Evolutionary conservation across 176 grass and related monocot genomes (phyloP).

Genomic region (Puccinellia tenuiflora): DNA sequence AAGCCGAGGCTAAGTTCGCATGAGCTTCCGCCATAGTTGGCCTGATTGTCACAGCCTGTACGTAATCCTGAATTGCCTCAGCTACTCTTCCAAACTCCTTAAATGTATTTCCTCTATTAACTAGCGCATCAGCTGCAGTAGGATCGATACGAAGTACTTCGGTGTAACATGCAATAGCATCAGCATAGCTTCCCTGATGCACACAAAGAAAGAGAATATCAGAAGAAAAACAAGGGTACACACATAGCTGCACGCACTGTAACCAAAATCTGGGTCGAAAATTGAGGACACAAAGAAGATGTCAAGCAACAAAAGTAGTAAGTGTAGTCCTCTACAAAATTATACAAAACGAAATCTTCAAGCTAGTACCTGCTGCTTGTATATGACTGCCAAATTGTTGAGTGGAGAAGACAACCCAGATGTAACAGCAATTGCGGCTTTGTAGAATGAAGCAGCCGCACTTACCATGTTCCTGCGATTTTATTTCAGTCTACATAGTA

Average conservation of each 20-base stretch:
- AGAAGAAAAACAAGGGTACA: background rate
- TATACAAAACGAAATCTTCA: conserved; percentile 6
- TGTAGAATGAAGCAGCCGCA: conserved; percentile 56
- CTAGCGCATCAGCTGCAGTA: conserved; percentile 54
- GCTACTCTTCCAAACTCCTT: conserved; percentile 63
- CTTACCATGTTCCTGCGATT: conserved; percentile 53
- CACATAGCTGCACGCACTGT: background rate
- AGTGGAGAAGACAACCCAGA: conserved; percentile 64
- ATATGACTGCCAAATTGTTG: conserved; percentile 68
- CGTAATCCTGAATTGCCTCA: conserved; percentile 74
- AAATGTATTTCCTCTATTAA: conserved; percentile 73
- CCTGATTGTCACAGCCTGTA: conserved; percentile 48
- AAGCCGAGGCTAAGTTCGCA: conserved; percentile 72
- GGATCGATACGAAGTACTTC: conserved; percentile 72
- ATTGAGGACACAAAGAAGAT: background rate
- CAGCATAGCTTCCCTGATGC: conserved; percentile 58
- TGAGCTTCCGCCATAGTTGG: conserved; percentile 72
- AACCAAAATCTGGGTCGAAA: background rate
- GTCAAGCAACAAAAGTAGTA: background rate
- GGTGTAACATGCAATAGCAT: conserved; percentile 65
- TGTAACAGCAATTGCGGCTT: conserved; percentile 62
- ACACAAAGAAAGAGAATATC: background rate
- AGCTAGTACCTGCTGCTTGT: conserved; percentile 63
- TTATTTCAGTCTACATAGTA: background rate
- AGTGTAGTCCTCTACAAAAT: background rate